These are phyloP conservation scores for Backusella circina DNA, from an alignment of 192 early-diverging fungal genomes.

Conservation along the genomic window DNA sequence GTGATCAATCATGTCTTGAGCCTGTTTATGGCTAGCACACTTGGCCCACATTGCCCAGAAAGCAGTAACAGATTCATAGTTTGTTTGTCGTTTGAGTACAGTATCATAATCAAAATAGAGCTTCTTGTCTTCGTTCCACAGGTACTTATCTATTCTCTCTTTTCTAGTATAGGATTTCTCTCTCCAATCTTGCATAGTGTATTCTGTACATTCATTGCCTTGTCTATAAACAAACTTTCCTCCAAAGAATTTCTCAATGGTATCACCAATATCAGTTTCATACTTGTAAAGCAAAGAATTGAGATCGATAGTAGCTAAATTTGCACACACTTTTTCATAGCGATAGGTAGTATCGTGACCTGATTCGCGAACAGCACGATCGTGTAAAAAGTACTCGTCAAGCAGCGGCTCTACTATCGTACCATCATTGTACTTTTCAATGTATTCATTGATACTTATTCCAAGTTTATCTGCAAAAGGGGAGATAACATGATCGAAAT, in stretches of 20 bases:
- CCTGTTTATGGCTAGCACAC: slow-evolving; percentile 73
- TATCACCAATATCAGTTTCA: slow-evolving; percentile 83
- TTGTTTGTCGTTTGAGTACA: slow-evolving; percentile 51
- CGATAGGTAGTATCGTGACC: slow-evolving; percentile 98
- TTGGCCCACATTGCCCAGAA: slow-evolving; percentile 94
- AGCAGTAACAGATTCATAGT: slow-evolving; percentile 87
- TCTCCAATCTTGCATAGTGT: slow-evolving; percentile 57
- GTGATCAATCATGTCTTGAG: slow-evolving; percentile 62
- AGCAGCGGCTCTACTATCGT: slow-evolving; percentile 75
- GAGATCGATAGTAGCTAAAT: slow-evolving; percentile 91
- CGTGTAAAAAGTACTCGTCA: slow-evolving; percentile 96
- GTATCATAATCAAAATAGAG: slow-evolving; percentile 95
- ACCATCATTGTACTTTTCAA: slow-evolving; percentile 65
- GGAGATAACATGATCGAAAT: slow-evolving; percentile 83
- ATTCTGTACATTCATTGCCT: slow-evolving; percentile 33
- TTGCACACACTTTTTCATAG: slow-evolving; percentile 86
- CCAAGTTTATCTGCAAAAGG: slow-evolving; percentile 72
- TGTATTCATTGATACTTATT: slow-evolving; percentile 69
- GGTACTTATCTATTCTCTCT: slow-evolving; percentile 69
- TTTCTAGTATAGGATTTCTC: slow-evolving; percentile 58
- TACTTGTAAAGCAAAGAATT: slow-evolving; percentile 95
- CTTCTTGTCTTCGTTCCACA: slow-evolving; percentile 81
- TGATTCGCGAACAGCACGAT: slow-evolving; percentile 94
- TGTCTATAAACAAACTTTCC: slow-evolving; percentile 25
- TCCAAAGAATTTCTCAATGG: slow-evolving; percentile 61